Evolutionary conservation across 2,329 filamentous ascomycete genomes (phyloP).

Genomic region (Fusarium buxicola): DNA sequence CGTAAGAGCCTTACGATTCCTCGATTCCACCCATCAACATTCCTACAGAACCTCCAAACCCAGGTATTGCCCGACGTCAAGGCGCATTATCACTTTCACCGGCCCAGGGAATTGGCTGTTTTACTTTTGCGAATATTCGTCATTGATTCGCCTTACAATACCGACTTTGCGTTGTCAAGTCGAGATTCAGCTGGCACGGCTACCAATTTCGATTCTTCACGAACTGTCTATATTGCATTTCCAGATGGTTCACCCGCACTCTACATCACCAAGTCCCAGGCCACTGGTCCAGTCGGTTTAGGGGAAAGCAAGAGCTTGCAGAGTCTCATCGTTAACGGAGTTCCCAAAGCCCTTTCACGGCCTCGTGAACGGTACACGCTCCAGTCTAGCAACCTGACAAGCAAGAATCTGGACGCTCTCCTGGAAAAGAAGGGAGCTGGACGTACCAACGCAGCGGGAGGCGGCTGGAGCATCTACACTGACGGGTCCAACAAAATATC

Average conservation of each 20-base stretch:
- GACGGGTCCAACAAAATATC: conserved; percentile 67
- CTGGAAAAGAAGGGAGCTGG: conserved; percentile 76
- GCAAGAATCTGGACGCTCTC: conserved; percentile 77
- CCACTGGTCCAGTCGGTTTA: conserved; percentile 54
- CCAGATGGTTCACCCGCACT: conserved; percentile 83
- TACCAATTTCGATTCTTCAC: conserved; percentile 70
- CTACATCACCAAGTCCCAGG: conserved; percentile 70
- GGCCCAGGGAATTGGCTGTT: conserved; percentile 75
- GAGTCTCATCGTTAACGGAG: conserved; percentile 78
- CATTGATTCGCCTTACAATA: conserved; percentile 83
- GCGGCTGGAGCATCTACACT: conserved; percentile 84
- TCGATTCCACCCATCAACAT: conserved; percentile 83
- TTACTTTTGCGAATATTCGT: conserved; percentile 83
- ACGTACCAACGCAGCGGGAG: conserved; percentile 76
- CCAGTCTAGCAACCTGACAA: conserved; percentile 73
- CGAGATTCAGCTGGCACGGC: conserved; percentile 48
- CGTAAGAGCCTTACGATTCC: conserved; percentile 66
- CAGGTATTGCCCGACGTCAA: conserved; percentile 84
- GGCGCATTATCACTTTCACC: conserved; percentile 83
- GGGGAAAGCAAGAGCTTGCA: conserved; percentile 73
- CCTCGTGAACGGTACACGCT: conserved; percentile 79
- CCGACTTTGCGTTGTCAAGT: conserved; percentile 59
- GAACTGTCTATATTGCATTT: conserved; percentile 83
- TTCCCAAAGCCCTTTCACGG: conserved; percentile 84
- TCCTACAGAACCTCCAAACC: conserved; percentile 79